phyloP scores from a whole-genome alignment of 2,329 filamentous ascomycete species.

The Taxawa tesnikishii region DNA sequence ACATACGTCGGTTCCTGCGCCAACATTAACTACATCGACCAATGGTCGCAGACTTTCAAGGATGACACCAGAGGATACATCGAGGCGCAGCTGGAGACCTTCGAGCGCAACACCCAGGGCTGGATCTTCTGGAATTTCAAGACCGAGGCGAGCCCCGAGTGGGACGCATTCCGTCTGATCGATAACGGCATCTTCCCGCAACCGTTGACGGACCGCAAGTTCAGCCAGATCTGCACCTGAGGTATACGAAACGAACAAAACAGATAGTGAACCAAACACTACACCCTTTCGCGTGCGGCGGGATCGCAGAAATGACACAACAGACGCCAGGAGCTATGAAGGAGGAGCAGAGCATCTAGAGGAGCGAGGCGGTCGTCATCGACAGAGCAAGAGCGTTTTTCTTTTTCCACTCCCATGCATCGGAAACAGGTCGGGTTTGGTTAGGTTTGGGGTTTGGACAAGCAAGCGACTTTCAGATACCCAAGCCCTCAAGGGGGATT shows the following conservation, averaged over 20 bases:
- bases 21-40: constrained; percentile 34
- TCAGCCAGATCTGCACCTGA: constrained; percentile 20
- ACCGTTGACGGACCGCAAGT: constrained; percentile 19
- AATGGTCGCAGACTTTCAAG: constrained; percentile 33
- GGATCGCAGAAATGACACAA: neutral
- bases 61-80: constrained; percentile 39
- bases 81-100: constrained; percentile 41
- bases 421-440: too few species aligned
- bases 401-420: too few species aligned
- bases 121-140: constrained; percentile 49
- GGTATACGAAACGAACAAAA: constrained; percentile 22
- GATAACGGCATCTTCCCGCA: constrained; percentile 40
- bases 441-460: too few species aligned
- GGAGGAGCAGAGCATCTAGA: too few species aligned
- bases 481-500: too few species aligned
- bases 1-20: constrained; percentile 42
- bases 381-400: too few species aligned
- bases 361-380: too few species aligned
- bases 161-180: constrained; percentile 39
- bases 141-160: constrained; percentile 38
- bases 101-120: constrained; percentile 37
- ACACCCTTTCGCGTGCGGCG: neutral
- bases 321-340: too few species aligned
- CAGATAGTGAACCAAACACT: too few species aligned
- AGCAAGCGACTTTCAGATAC: too few species aligned